Conservation (phyloP, 179 eudicot genomes). For the Actinidia chinensis region DNA sequence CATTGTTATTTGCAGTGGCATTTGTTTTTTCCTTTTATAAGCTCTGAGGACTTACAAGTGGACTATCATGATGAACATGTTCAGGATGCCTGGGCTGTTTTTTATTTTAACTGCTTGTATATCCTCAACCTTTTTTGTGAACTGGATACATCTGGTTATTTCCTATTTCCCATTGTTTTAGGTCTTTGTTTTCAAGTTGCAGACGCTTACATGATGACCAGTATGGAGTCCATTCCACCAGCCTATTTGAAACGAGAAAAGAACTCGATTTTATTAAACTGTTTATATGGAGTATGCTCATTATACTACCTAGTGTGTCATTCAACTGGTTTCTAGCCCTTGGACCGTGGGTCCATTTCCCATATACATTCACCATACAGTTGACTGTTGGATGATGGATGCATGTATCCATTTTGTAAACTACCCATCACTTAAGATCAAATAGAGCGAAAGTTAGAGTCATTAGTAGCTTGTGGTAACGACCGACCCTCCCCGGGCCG, state of each 20-base stretch:
- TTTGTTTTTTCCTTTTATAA: constrained; percentile 89
- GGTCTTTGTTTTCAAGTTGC: constrained; percentile 57
- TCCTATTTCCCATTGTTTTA: constrained; percentile 24
- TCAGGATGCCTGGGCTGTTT: constrained; percentile 22
- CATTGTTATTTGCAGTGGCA: constrained; percentile 49
- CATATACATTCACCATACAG: background rate
- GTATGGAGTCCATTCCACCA: constrained; percentile 18
- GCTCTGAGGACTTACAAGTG: constrained; percentile 74
- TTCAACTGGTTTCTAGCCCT: background rate
- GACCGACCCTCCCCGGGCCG: too few species aligned
- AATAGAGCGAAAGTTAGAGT: too few species aligned
- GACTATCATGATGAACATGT: constrained; percentile 65
- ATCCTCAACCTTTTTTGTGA: background rate
- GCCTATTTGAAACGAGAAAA: constrained; percentile 32
- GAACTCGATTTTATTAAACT: constrained; percentile 47
- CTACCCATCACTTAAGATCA: too few species aligned
- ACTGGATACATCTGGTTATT: constrained; percentile 5
- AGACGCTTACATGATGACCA: constrained; percentile 26
- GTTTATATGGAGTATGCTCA: constrained; percentile 53
- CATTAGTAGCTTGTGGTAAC: background rate
- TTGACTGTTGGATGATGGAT: background rate
- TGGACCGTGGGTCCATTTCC: background rate
- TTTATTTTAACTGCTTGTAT: constrained; percentile 8
- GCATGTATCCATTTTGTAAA: background rate
- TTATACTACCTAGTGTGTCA: background rate